Percentiles rank a stretch among this genome's conserved stretches.
Evolutionary conservation across 768 basidiomycete species (phyloP).

Genomic region (Pleurotus platypus): DNA sequence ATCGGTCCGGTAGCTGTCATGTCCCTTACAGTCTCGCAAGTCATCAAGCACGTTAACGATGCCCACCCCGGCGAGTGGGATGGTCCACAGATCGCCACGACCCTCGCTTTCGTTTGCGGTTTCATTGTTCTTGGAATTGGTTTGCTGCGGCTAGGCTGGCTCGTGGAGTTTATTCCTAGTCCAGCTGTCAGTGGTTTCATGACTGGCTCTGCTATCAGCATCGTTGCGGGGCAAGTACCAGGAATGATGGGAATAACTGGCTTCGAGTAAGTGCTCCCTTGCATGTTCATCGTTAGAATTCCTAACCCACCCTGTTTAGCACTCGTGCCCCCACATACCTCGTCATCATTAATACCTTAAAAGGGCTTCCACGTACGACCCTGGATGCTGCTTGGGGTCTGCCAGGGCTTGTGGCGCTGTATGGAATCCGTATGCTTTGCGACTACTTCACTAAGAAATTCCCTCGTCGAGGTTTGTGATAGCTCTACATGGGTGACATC

Average conservation of each 20-base stretch:
- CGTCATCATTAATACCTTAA: conserved; percentile 92
- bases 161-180: conserved; percentile 90
- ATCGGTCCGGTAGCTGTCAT: conserved; percentile 99
- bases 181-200: conserved; percentile 89
- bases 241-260: conserved; percentile 84
- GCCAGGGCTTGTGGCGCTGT: conserved; percentile 66
- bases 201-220: conserved; percentile 97
- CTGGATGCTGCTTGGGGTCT: conserved; percentile 92
- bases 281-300: background rate
- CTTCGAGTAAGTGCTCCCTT: conserved; percentile 60
- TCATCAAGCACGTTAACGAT: conserved; percentile 64
- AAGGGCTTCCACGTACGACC: conserved; percentile 65
- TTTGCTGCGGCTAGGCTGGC: conserved; percentile 85
- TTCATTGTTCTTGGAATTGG: conserved; percentile 92
- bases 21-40: conserved; percentile 83
- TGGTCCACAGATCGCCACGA: conserved; percentile 76
- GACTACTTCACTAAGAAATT: conserved; percentile 48
- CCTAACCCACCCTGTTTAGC: conserved; percentile 31
- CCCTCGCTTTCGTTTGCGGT: conserved; percentile 81
- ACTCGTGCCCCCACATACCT: conserved; percentile 81
- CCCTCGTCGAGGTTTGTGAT: conserved; percentile 53
- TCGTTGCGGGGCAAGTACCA: conserved; percentile 84
- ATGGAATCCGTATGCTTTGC: conserved; percentile 61
- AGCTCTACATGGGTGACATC: too few relatives aligned
- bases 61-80: conserved; percentile 55